These are phyloP conservation scores for Acer campestre DNA, from an alignment of 345 rosid genomes.

Conservation along the genomic window DNA sequence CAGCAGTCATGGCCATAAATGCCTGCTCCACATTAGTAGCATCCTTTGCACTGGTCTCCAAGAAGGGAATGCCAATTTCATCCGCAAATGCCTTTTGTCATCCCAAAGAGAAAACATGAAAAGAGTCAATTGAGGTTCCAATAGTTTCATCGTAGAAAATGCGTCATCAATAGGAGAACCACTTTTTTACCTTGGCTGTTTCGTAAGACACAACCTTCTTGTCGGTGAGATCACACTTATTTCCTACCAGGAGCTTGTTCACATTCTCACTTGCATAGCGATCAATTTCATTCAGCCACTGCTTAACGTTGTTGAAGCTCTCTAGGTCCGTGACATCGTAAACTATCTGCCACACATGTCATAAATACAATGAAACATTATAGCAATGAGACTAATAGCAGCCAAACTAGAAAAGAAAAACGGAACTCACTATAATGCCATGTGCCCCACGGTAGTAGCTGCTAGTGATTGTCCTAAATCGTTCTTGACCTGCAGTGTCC, in stretches of 20 bases:
- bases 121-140: conserved; percentile 1
- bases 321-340: conserved; percentile 84
- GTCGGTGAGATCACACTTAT: conserved; percentile 67
- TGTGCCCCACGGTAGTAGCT: conserved; percentile 61
- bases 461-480: conserved; percentile 56
- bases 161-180: background rate
- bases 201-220: conserved; percentile 72
- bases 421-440: conserved; percentile 45
- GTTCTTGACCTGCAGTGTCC: conserved; percentile 63
- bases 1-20: conserved; percentile 84
- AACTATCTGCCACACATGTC: conserved; percentile 50
- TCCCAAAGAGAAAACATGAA: background rate
- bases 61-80: conserved; percentile 74
- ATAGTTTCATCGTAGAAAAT: conserved; percentile 3
- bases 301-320: conserved; percentile 80
- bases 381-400: background rate
- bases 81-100: conserved; percentile 70
- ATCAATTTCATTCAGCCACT: conserved; percentile 76
- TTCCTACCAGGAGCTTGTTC: conserved; percentile 77
- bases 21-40: conserved; percentile 75
- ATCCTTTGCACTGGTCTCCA: conserved; percentile 84
- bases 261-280: conserved; percentile 81
- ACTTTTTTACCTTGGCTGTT: conserved; percentile 61
- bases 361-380: background rate
- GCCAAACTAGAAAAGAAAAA: background rate